Evolutionary conservation across 2,329 filamentous ascomycete genomes (phyloP), one percentile per base, ranked within the genome.

Genomic region (Clarireedia paspali): DNA sequence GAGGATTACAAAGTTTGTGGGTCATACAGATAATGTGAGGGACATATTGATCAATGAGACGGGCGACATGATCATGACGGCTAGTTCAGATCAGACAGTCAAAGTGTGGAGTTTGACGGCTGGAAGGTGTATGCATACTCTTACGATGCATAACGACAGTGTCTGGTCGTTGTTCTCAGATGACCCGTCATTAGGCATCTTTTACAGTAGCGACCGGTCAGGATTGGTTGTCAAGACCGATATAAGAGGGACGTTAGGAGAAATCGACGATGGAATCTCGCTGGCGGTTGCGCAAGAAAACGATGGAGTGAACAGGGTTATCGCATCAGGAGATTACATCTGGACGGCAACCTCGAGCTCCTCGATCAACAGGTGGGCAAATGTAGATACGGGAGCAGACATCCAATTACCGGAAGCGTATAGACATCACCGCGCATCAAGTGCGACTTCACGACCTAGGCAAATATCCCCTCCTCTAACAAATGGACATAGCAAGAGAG

Each of bases 121-220:
- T 23, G 94, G 94, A 55, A 82, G 94, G 64, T 99, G 94, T 77
- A 92, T 97, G 87, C 90, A 96, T 72, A 99, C 94, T 0, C 81
- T 99, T 64, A 96, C 91, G 54, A 99, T 99, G 94, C 94, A 99
- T 73, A 95, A 95, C 68, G 91, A 96, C 68, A 96, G 91, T 69
- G 89, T 99, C 23, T 99, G 94, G 94, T 95, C 90, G 1, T 77
- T 99, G 23, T 95, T 88, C 71, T 96, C 94, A 0, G 85, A 92
- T 53, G 84, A 95, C 64, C 91, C 91, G 0, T 81, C 87, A 57
- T 79, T 99, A 4, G 86, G 87, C 9, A 82, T 96, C 30, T 97
- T 99, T 71, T 97, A 97, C 74, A 97, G 92, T 55, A 89, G 87
- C 64, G 94, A 99, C 72, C 85, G 92, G 51, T 91, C 90, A 1